phyloP scores from a whole-genome alignment of 768 basidiomycete genomes.

The Sporobolomyces phaffii region DNA sequence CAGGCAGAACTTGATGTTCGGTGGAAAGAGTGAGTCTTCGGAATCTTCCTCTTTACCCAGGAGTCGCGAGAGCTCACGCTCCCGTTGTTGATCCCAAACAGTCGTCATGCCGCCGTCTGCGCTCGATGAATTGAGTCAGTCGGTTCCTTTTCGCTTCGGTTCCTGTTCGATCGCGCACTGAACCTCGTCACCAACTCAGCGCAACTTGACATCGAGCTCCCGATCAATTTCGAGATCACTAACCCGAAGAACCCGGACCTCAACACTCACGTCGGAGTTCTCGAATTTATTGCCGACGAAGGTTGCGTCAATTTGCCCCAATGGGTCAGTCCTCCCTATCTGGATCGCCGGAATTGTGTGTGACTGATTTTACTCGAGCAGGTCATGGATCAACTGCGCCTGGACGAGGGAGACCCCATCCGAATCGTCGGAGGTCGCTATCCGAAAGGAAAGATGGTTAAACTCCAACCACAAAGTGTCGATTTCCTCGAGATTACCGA shows the following conservation, averaged over 20 bases:
- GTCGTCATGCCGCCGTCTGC: slow-evolving; percentile 98
- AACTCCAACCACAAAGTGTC: slow-evolving; percentile 88
- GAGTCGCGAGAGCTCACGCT: not conserved
- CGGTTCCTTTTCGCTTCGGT: too few relatives aligned
- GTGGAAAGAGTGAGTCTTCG: slow-evolving; percentile 79
- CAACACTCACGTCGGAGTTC: slow-evolving; percentile 86
- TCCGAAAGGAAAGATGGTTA: slow-evolving; percentile 89
- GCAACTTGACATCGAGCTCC: slow-evolving; percentile 75
- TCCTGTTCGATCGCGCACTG: too few relatives aligned
- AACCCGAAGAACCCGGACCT: slow-evolving; percentile 77
- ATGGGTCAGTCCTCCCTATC: slow-evolving; percentile 55
- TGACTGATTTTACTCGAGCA: not conserved
- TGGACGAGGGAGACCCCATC: slow-evolving; percentile 92
- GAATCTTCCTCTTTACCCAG: not conserved
- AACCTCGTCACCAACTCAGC: too few relatives aligned
- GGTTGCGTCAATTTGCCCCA: slow-evolving; percentile 90
- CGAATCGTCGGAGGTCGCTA: slow-evolving; percentile 81
- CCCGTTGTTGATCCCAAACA: slow-evolving; percentile 44
- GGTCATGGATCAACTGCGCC: slow-evolving; percentile 88
- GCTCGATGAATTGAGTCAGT: slow-evolving; percentile 68
- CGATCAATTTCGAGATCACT: slow-evolving; percentile 94
- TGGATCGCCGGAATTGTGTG: not conserved
- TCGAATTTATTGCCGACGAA: slow-evolving; percentile 98
- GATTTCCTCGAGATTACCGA: slow-evolving; percentile 97
- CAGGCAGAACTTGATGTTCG: slow-evolving; percentile 88